Evolutionary conservation across 441 rosid genomes (phyloP), one percentile per base, ranked within the genome.

Genomic region (Adansonia madagascariensis): DNA sequence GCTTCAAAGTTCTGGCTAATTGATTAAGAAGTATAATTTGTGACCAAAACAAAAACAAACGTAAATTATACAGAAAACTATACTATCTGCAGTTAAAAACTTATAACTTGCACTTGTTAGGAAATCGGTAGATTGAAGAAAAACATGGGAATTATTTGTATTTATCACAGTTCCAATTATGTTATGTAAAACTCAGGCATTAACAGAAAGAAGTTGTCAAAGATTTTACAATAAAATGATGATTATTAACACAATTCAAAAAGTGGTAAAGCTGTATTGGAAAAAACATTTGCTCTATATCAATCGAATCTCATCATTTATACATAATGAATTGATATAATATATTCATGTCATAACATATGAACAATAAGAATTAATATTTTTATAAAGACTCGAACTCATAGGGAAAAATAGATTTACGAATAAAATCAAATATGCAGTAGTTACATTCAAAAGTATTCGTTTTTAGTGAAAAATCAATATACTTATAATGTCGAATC

Each of bases 221-320:
- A 72, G 75, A 72, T 53, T 72, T 63, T 27, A 62, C 60, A 77
- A 60, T 41, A 75, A 79, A 68, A 56, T 77, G 77, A 77, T 81
- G 81, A 72, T 82, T 72, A 64, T 17, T 73, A 15, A 43, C 79
- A 55, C 44, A 79, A 77, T 74, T 61, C 18, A 49, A 8, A 24
- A 60, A 10, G 64, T 59, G 39, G 3, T 9, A 24, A 59, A 22
- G 24, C 12, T 14, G n/a, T 67, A 27, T 27, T 27, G 27, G 31
- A 27, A 27, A 27, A 27, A 27, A 27, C 31, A 27, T 27, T 27
- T 27, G 31, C 31, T 27, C 31, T 27, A 27, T 27, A 27, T 27
- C 31, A 27, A 27, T 27, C 1, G 31, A 27, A 27, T 27, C 31
- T 1, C 31, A 1, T 27, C 31, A 27, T 27, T 1, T 27, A 27